Percentiles rank a stretch among this genome's conserved stretches.
These are phyloP conservation scores for Geranium rotundifolium DNA, from an alignment of 345 rosid genomes.

Conservation along the genomic window DNA sequence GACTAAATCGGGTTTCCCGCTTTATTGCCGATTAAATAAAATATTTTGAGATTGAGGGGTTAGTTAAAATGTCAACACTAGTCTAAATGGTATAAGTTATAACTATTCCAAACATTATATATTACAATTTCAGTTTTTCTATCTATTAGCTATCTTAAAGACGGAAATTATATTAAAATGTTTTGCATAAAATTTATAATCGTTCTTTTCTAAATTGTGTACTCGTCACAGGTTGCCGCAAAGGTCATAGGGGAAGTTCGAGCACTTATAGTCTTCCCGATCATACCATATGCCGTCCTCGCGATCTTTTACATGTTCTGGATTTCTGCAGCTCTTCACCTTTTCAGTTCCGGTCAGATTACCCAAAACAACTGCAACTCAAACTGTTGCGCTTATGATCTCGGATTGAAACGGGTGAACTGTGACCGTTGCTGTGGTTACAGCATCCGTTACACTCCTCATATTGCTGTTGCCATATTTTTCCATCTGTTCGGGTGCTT, in stretches of 20 bases:
- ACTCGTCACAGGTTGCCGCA: conserved; percentile 76
- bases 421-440: conserved; percentile 92
- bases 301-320: conserved; percentile 93
- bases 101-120: too few relatives aligned
- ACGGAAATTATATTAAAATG: too few relatives aligned
- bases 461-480: conserved; percentile 71
- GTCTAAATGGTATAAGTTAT: too few relatives aligned
- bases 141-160: too few relatives aligned
- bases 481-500: conserved; percentile 94
- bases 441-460: conserved; percentile 84
- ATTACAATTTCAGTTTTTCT: too few relatives aligned
- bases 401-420: conserved; percentile 54
- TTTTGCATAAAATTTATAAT: too few relatives aligned
- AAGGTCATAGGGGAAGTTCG: conserved; percentile 96
- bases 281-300: conserved; percentile 63
- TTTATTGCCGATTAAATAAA: too few relatives aligned
- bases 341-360: conserved; percentile 84
- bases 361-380: conserved; percentile 72
- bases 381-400: conserved; percentile 88
- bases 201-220: too few relatives aligned
- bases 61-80: too few relatives aligned
- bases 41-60: too few relatives aligned
- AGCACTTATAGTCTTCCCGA: conserved; percentile 81
- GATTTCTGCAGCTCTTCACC: conserved; percentile 78
- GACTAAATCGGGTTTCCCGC: too few relatives aligned